phyloP scores from a whole-genome alignment of 1,139 yeast genomes.

The Wickerhamiella infanticola region DNA sequence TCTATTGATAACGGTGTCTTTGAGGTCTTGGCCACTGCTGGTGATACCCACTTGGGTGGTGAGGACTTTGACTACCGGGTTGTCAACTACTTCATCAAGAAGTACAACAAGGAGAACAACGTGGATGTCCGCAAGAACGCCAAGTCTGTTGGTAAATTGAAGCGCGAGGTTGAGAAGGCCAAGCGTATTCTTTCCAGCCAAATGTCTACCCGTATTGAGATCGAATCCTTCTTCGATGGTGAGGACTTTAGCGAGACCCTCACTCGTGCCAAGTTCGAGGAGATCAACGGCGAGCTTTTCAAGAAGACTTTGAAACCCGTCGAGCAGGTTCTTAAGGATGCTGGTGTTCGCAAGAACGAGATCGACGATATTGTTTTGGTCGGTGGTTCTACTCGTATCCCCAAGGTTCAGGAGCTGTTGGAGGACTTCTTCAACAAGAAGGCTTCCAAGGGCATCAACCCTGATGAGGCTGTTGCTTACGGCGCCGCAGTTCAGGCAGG shows the following conservation, averaged over 20 bases:
- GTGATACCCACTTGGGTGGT: slow-evolving; percentile 95
- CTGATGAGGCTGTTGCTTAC: slow-evolving; percentile 94
- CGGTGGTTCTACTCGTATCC: slow-evolving; percentile 97
- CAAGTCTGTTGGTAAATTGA: slow-evolving; percentile 75
- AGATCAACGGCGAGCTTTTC: slow-evolving; percentile 73
- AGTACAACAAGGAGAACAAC: slow-evolving; percentile 77
- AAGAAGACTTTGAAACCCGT: slow-evolving; percentile 87
- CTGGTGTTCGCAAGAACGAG: slow-evolving; percentile 67
- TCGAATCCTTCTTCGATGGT: slow-evolving; percentile 91
- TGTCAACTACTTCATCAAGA: slow-evolving; percentile 69
- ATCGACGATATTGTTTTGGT: slow-evolving; percentile 87
- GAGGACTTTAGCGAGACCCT: slow-evolving; percentile 85
- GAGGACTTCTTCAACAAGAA: slow-evolving; percentile 81
- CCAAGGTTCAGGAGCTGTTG: slow-evolving; percentile 84
- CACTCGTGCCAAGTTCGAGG: slow-evolving; percentile 92
- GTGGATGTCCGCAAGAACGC: slow-evolving; percentile 60
- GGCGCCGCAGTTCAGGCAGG: slow-evolving; percentile 99
- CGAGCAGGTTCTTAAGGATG: slow-evolving; percentile 80
- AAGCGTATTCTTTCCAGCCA: slow-evolving; percentile 88
- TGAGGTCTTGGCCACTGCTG: slow-evolving; percentile 89
- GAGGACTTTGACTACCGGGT: slow-evolving; percentile 90
- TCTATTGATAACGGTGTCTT: slow-evolving; percentile 88
- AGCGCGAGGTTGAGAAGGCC: slow-evolving; percentile 95
- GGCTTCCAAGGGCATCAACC: slow-evolving; percentile 91
- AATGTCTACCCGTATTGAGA: slow-evolving; percentile 80